Evolutionary conservation across 139 green algal species (phyloP), one percentile per base, ranked within the genome.

Genomic region (Micractinium conductrix): DNA sequence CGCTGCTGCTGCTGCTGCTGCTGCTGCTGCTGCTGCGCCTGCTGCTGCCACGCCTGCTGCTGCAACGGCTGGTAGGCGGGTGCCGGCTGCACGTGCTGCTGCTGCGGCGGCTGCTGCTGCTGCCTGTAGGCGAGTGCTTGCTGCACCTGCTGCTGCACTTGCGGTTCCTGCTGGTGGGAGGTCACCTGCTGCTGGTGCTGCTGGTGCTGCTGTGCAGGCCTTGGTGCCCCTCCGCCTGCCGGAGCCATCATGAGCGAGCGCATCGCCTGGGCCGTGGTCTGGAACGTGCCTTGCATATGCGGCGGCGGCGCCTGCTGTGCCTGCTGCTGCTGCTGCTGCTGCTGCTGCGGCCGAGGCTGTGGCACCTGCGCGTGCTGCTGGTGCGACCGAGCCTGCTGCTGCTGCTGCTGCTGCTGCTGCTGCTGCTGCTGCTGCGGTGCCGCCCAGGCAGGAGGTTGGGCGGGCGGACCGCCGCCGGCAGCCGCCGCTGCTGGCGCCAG

Each of bases 321-420:
- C 37, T 55, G 35, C 24, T 28, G 58, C 38, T 82, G 76, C 76
- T 60, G 38, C 24, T 58, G 60, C 40, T 62, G 53, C 53, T 62
- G 53, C 53, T 62, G 53, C 10, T 62, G 53, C 10, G 24, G 53
- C 6, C 19, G 53, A 4, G 19, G 53, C 24, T 62, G 26, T 16
- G 8, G 10, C 8, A 22, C 53, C 53, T 62, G 53, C 6, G 24
- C 19, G 19, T 62, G 53, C 53, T 60, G 71, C 26, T 78, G 71
- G 26, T 58, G 42, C 5, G 8, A 35, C 14, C 33, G 69, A 8
- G 43, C 9, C 6, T 24, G 73, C 30, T 65, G 73, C 28, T 10
- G 19, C 73, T 44, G 44, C 43, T 65, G 45, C 45, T 79, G 73
- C 73, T 69, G 75, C 10, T 81, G 74, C 55, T 81, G 75, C 75